phyloP scores from a whole-genome alignment of 768 basidiomycete genomes.

The Megacollybia marginata region DNA sequence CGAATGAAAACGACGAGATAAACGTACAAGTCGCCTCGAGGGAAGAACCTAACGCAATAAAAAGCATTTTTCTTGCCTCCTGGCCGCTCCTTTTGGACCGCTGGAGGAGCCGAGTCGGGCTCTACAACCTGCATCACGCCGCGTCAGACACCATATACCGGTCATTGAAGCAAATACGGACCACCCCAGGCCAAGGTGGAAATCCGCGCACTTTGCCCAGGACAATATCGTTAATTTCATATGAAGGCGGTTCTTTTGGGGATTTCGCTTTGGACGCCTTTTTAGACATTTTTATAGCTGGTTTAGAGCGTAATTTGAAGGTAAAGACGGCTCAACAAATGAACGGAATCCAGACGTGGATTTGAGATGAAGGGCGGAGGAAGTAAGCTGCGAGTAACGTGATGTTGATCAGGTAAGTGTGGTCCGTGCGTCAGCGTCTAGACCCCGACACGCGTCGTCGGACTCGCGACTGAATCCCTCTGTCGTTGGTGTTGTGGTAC shows the following conservation, averaged over 20 bases:
- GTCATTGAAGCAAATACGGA: conserved; percentile 32
- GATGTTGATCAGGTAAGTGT: no score
- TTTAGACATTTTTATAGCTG: conserved; percentile 35
- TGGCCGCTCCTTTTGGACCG: conserved; percentile 67
- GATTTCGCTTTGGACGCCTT: conserved; percentile 33
- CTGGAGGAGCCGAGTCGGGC: conserved; percentile 51
- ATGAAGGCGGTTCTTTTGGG: conserved; percentile 37
- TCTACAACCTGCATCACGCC: conserved; percentile 62
- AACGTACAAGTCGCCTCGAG: conserved; percentile 85
- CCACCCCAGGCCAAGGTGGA: conserved; percentile 94
- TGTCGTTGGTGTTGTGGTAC: no score
- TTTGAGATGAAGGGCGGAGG: no score
- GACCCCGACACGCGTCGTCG: no score
- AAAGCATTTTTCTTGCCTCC: conserved; percentile 61
- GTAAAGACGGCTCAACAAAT: no score
- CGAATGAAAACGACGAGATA: not conserved
- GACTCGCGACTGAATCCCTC: no score
- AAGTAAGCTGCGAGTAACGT: no score
- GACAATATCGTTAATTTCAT: conserved; percentile 75
- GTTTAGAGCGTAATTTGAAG: conserved; percentile 1
- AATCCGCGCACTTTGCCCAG: conserved; percentile 91
- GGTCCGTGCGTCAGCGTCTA: no score
- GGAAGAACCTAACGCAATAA: conserved; percentile 81
- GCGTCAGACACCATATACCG: not conserved
- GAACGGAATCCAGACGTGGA: no score